Base-by-base conservation (phyloP, 257 asterid species). In the Hygrophila difformis region DNA sequence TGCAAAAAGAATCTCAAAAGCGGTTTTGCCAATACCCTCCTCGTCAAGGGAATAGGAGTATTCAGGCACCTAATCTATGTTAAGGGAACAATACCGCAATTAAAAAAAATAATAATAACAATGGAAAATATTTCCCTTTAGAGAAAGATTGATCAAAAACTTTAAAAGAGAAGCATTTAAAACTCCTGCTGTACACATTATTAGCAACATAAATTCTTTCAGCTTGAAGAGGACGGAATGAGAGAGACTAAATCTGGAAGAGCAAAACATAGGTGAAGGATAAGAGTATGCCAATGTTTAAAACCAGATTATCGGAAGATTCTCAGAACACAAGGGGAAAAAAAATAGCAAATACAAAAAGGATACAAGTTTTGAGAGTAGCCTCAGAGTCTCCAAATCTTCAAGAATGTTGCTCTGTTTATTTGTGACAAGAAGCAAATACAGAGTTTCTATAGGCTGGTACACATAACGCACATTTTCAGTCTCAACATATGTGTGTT, bases 351-450 rank as follows among this genome's bases (percentile, higher is more conserved):
- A 18, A 21, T 41, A 53, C 2, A 60, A 39, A n/a, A 65, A 67
- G 88, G 82, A 80, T 77, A 84, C 89, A 24, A 84, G 82, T 52
- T 73, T 81, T 12, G 93, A 77, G 16, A 84, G 86, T 48, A 81
- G 82, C 67, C 86, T 75, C 60, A 84, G 53, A 12, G 95, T 81
- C 53, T 77, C 93, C 84, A 80, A 51, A 63, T 84, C 93, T 49
- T 81, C 88, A 55, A 84, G 86, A 65, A 84, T 81, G 64, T 77
- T 77, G 81, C 89, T 81, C 70, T 73, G 93, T 46, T 84, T 81
- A 50, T 62, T 78, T 8, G 84, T 84, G 51, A 81, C 81, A 40
- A 84, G 89, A 57, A 84, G 70, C 82, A 81, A 69, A 75, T 75
- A 81, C 26, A 84, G 67, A 17, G 89, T 38, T 64, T 84, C 93